Base-by-base conservation (phyloP, 129 eudicot species). In the Centella asiatica region DNA sequence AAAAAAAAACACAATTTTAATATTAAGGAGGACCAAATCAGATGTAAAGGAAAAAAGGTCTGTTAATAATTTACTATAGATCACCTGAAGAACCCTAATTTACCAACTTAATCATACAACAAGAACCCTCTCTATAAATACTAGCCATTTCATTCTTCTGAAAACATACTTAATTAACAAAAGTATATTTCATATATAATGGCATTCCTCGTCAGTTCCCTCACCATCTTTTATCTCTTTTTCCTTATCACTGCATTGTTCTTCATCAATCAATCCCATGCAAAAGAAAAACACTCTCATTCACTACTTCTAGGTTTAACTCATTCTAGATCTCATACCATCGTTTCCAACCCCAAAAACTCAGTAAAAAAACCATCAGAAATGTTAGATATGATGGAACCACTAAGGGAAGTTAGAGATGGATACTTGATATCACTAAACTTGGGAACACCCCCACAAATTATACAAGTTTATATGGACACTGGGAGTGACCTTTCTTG, bases 401-500 rank as follows among this genome's bases (percentile, higher is more conserved):
- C 94, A 58, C 71, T 85, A n/a, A 85, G 50, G 71, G 94, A 71
- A 74, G 65, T 79, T 1, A 79, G 89, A 62, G 94, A 85, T 70
- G 94, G 94, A 9, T 85, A 85, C 69, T 40, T 82, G 24, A 79
- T 85, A 33, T 73, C 94, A 15, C 69, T 85, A 15, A 85, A 74
- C 37, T 69, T 85, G 65, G 94, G 94, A 23, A 76, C 88, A 69
- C 89, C 94, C 23, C 76, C 89, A 61, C 89, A 85, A 71, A 36
- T 79, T 27, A 72, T 85, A 66, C 89, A 79, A 76, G 94, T 74
- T 39, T 82, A 73, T 58, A 74, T 85, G 80, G 94, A 85, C 49
- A 81, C 89, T 2, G 94, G 94, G 5, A 82, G 94, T 58, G 94
- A 85, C 66, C 89, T 85, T 26, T 81, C 89, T 33, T 85, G 94